These are phyloP conservation scores for Codiaeum variegatum DNA, from an alignment of 441 rosid genomes.

Conservation along the genomic window DNA sequence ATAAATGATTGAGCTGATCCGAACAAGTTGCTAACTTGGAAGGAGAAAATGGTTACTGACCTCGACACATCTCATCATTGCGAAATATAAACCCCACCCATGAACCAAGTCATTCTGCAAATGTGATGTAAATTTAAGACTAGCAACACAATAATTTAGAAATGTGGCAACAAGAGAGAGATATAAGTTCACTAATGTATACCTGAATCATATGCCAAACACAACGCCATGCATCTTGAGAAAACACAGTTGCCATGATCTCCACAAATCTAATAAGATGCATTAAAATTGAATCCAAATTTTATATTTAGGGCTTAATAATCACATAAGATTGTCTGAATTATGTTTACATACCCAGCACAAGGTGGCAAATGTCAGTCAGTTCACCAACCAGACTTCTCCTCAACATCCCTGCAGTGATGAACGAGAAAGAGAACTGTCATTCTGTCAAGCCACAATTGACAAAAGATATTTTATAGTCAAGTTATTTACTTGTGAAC, in stretches of 20 bases:
- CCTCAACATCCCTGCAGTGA: constrained; percentile 61
- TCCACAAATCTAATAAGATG: constrained; percentile 63
- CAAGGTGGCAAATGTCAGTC: constrained; percentile 92
- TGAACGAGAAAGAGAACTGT: constrained; percentile 14
- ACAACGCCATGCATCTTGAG: constrained; percentile 91
- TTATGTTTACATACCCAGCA: constrained; percentile 73
- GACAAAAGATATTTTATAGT: not conserved
- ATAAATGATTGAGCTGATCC: constrained; percentile 5
- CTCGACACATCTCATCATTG: constrained; percentile 83
- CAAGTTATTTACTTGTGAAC: constrained; percentile 64
- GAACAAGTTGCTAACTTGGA: constrained; percentile 13
- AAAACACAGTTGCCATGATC: constrained; percentile 96
- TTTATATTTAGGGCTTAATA: not conserved
- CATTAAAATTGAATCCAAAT: constrained; percentile 2
- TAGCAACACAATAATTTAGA: constrained; percentile 12
- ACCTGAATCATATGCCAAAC: constrained; percentile 98
- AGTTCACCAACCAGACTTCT: constrained; percentile 83
- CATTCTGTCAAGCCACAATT: constrained; percentile 20
- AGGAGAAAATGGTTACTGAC: constrained; percentile 34
- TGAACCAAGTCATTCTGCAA: constrained; percentile 91
- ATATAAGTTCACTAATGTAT: not conserved
- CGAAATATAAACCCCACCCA: constrained; percentile 98
- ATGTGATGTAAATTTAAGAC: constrained; percentile 7
- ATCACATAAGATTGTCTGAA: not conserved
- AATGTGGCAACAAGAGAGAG: constrained; percentile 3